These are phyloP conservation scores for Bimuria novae-zelandiae DNA, from an alignment of 2,329 filamentous ascomycete genomes.

Conservation along the genomic window DNA sequence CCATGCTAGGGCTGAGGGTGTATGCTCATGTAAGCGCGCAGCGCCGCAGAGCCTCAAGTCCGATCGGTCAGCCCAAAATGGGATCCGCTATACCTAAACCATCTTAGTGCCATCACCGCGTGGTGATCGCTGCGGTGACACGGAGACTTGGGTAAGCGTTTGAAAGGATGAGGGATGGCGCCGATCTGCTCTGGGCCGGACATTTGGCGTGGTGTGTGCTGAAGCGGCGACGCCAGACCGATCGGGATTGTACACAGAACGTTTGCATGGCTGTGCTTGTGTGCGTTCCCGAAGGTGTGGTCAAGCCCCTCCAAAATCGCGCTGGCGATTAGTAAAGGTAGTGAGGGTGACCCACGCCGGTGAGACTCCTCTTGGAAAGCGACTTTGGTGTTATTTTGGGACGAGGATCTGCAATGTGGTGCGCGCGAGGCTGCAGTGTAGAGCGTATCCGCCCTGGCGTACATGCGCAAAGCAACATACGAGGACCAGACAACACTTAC, in stretches of 20 bases:
- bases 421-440: not conserved
- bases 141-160: no score
- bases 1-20: no score
- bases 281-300: slow-evolving; percentile 2
- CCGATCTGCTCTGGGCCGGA: slow-evolving; percentile 1
- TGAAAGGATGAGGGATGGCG: not conserved
- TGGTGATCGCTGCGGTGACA: no score
- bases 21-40: no score
- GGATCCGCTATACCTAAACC: no score
- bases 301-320: not conserved
- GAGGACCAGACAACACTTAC: not conserved
- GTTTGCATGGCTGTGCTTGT: slow-evolving; percentile 5
- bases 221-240: not conserved
- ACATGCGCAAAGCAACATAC: not conserved
- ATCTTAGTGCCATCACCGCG: no score
- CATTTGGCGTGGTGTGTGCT: slow-evolving; percentile 2
- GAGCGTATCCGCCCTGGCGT: not conserved
- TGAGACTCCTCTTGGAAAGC: not conserved
- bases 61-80: no score
- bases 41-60: no score
- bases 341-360: not conserved
- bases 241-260: slow-evolving; percentile 5
- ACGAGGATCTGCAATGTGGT: not conserved
- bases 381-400: not conserved
- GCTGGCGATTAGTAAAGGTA: not conserved